Percentiles rank a stretch among this genome's conserved stretches.
Evolutionary conservation across 768 basidiomycete species (phyloP).

Genomic region (Podaxis carcinomalis): DNA sequence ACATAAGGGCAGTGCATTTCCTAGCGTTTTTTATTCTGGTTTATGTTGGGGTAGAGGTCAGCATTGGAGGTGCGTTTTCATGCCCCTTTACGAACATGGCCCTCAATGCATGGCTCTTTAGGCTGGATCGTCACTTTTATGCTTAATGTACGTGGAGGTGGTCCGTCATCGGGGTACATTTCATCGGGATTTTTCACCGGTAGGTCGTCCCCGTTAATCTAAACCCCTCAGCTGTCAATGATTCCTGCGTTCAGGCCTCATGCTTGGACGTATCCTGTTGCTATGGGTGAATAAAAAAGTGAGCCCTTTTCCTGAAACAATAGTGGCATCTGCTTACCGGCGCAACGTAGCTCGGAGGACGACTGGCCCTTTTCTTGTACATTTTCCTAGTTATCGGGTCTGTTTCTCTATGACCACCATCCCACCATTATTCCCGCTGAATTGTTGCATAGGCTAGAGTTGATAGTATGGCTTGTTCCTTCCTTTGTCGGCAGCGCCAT

Average conservation of each 20-base stretch:
- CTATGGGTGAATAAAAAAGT: constrained; percentile 55
- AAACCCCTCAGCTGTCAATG: background rate
- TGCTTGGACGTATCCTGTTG: constrained; percentile 47
- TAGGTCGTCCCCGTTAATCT: constrained; percentile 16
- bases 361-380: constrained; percentile 48
- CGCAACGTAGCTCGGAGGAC: constrained; percentile 46
- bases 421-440: background rate
- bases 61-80: constrained; percentile 33
- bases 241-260: constrained; percentile 39
- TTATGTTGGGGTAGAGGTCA: constrained; percentile 69
- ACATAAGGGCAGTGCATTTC: constrained; percentile 51
- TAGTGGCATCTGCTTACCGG: background rate
- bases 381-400: constrained; percentile 45
- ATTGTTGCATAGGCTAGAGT: constrained; percentile 42
- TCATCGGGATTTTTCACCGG: constrained; percentile 52
- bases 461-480: constrained; percentile 67
- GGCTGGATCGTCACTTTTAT: constrained; percentile 72
- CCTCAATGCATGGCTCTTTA: constrained; percentile 12
- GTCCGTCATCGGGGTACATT: constrained; percentile 43
- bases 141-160: constrained; percentile 29
- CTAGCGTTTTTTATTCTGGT: constrained; percentile 61
- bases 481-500: constrained; percentile 61
- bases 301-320: background rate
- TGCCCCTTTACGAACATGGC: constrained; percentile 13
- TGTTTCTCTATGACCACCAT: constrained; percentile 9